Percentiles rank a stretch among this genome's conserved stretches.
Conservation (phyloP, 441 rosid genomes). For the Hypseocharis bilobata region DNA sequence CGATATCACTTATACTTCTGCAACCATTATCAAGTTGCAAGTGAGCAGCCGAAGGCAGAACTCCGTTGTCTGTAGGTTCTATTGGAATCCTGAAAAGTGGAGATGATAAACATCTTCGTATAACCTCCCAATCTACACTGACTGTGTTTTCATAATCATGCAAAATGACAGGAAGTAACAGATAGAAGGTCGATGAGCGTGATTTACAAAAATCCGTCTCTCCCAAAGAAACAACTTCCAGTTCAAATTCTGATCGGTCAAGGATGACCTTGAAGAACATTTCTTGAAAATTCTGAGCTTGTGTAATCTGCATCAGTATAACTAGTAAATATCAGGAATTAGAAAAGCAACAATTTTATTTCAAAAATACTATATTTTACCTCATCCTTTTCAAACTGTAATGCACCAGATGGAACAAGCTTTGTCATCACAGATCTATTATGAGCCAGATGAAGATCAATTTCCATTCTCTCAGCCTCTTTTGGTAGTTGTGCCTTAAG, state of each 20-base stretch:
- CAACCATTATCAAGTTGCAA: slow-evolving; percentile 65
- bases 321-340: slow-evolving; percentile 15
- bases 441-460: slow-evolving; percentile 82
- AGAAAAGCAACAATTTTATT: slow-evolving; percentile 13
- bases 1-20: slow-evolving; percentile 41
- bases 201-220: slow-evolving; percentile 30
- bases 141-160: slow-evolving; percentile 27
- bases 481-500: slow-evolving; percentile 61
- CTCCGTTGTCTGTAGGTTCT: slow-evolving; percentile 24
- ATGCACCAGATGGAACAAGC: slow-evolving; percentile 45
- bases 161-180: slow-evolving; percentile 65
- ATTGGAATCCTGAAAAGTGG: slow-evolving; percentile 52
- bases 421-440: slow-evolving; percentile 63
- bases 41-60: slow-evolving; percentile 23
- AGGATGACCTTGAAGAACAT: slow-evolving; percentile 71
- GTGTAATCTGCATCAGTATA: slow-evolving; percentile 45
- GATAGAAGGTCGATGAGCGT: slow-evolving; percentile 50
- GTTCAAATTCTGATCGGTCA: slow-evolving; percentile 47
- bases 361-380: slow-evolving; percentile 31
- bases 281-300: slow-evolving; percentile 70
- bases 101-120: slow-evolving; percentile 69
- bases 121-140: slow-evolving; percentile 56
- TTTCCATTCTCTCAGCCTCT: slow-evolving; percentile 68
- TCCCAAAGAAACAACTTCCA: slow-evolving; percentile 54
- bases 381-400: slow-evolving; percentile 47